These are phyloP conservation scores for Cryphonectria nitschkei DNA, from an alignment of 2,329 filamentous ascomycete genomes.

Conservation along the genomic window DNA sequence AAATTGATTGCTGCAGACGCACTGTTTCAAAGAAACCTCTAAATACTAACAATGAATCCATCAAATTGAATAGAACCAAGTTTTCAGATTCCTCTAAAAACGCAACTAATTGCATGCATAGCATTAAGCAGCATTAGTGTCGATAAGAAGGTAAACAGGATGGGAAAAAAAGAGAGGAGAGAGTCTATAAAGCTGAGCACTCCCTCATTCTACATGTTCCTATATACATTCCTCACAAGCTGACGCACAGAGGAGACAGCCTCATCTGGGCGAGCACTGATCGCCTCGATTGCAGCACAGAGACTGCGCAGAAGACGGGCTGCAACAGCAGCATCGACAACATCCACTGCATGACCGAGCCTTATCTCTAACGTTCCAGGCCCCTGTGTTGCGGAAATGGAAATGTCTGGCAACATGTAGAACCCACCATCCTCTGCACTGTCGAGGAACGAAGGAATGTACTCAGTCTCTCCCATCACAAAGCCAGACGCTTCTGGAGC, in stretches of 20 bases:
- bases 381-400: neutral
- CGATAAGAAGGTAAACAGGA: too few species aligned
- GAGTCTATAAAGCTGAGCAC: neutral
- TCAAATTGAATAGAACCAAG: too few species aligned
- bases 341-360: neutral
- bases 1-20: too few species aligned
- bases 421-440: neutral
- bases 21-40: too few species aligned
- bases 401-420: neutral
- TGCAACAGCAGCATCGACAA: neutral
- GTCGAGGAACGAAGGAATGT: neutral
- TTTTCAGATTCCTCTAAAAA: too few species aligned
- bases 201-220: neutral
- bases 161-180: neutral
- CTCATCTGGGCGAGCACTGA: neutral
- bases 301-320: neutral
- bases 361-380: neutral
- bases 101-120: too few species aligned
- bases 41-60: too few species aligned
- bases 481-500: neutral
- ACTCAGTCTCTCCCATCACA: neutral
- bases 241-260: neutral
- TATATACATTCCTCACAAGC: neutral
- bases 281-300: neutral
- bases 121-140: too few species aligned